Percentiles rank a stretch among this genome's conserved stretches.
Conservation (phyloP, 2,329 filamentous ascomycete species). For the Aureobasidium sp. region DNA sequence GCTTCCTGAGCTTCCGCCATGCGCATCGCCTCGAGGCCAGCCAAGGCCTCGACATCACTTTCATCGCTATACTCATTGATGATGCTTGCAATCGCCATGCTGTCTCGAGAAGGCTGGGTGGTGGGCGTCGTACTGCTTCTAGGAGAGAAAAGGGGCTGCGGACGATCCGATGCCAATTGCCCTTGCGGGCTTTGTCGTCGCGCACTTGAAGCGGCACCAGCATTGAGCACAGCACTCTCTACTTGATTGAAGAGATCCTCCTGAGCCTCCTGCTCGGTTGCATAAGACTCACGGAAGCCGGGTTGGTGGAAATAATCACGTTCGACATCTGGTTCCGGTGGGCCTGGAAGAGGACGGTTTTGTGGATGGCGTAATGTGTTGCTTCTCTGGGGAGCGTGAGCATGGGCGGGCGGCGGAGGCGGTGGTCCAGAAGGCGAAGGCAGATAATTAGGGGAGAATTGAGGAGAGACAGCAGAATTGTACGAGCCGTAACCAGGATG, state of each 20-base stretch:
- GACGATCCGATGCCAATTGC: slow-evolving; percentile 20
- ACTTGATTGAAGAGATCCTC: slow-evolving; percentile 54
- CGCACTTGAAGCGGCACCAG: slow-evolving; percentile 18
- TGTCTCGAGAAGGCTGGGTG: slow-evolving; percentile 31
- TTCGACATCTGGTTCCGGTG: slow-evolving; percentile 37
- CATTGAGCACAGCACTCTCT: slow-evolving; percentile 45
- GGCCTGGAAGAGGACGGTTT: slow-evolving; percentile 52
- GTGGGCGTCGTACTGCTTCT: slow-evolving; percentile 36
- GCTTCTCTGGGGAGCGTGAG: slow-evolving; percentile 40
- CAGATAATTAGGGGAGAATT: slow-evolving; percentile 23
- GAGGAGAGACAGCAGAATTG: slow-evolving; percentile 22
- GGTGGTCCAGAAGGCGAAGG: slow-evolving; percentile 33
- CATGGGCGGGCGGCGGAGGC: slow-evolving; percentile 45
- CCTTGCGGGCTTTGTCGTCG: slow-evolving; percentile 28
- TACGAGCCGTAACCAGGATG: slow-evolving; percentile 1
- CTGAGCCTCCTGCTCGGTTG: slow-evolving; percentile 34
- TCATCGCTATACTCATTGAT: slow-evolving; percentile 54
- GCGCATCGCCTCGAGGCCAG: slow-evolving; percentile 75
- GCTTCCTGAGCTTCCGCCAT: slow-evolving; percentile 72
- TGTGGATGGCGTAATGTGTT: slow-evolving; percentile 44
- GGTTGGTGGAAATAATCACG: slow-evolving; percentile 33
- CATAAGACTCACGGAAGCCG: slow-evolving; percentile 18
- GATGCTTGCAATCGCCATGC: background rate
- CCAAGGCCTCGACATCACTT: slow-evolving; percentile 80
- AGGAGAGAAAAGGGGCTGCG: slow-evolving; percentile 25